These are phyloP conservation scores for Parmales sp. DNA, from an alignment of 108 stramenopile genomes.

Conservation along the genomic window DNA sequence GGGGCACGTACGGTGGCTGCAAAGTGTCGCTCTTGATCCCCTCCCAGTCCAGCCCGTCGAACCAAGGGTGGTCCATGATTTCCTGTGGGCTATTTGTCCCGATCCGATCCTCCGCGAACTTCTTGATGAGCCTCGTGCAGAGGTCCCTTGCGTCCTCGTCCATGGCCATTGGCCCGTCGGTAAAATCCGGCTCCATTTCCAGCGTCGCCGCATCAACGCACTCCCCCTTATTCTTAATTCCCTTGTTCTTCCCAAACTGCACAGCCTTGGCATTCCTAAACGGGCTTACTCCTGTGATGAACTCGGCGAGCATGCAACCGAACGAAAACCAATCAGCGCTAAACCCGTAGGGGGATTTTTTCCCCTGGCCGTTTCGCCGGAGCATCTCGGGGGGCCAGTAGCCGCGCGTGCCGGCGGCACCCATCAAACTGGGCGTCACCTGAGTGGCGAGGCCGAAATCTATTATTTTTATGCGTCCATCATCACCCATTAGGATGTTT, in stretches of 20 bases:
- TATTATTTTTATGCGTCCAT: conserved; percentile 73
- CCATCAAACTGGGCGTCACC: conserved; percentile 64
- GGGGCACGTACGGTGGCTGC: conserved; percentile 70
- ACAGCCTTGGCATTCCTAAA: conserved; percentile 77
- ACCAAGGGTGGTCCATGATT: conserved; percentile 86
- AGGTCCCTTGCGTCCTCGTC: conserved; percentile 60
- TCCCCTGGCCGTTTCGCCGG: conserved; percentile 61
- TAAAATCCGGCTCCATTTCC: conserved; percentile 64
- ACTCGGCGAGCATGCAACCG: conserved; percentile 88
- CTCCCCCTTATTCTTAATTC: conserved; percentile 66
- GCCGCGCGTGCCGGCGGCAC: conserved; percentile 75
- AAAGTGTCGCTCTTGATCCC: conserved; percentile 49
- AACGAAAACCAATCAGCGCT: conserved; percentile 90
- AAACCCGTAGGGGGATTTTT: conserved; percentile 66
- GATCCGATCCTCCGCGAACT: conserved; percentile 63
- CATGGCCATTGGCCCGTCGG: conserved; percentile 78
- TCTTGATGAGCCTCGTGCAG: conserved; percentile 61
- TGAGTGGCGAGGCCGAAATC: conserved; percentile 83
- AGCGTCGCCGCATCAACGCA: conserved; percentile 53
- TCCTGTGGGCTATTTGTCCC: conserved; percentile 71
- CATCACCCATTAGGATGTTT: conserved; percentile 80
- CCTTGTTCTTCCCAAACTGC: conserved; percentile 61
- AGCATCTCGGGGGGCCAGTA: conserved; percentile 98
- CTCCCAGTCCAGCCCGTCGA: conserved; percentile 70
- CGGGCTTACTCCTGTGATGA: conserved; percentile 80